Percentiles rank a stretch among this genome's conserved stretches.
phyloP scores from a whole-genome alignment of 108 stramenopile genomes.

The Chaetoceros tenuissimus region DNA sequence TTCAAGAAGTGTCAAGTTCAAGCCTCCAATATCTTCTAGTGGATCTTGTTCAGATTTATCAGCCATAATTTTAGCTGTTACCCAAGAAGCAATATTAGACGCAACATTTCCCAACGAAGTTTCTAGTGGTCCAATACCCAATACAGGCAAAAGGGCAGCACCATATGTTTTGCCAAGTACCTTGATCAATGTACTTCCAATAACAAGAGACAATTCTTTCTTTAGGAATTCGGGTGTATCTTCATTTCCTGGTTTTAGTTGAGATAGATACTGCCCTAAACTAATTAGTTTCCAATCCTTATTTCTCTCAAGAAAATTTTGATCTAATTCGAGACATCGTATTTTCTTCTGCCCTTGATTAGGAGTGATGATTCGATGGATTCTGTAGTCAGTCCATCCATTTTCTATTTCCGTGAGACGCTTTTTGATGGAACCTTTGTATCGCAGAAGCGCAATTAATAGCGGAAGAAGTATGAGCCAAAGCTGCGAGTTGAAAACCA shows the following conservation, averaged over 20 bases:
- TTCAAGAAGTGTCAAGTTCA: conserved; percentile 30
- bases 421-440: too few species aligned
- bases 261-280: conserved; percentile 40
- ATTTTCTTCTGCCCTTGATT: too few species aligned
- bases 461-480: too few species aligned
- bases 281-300: conserved; percentile 26
- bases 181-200: conserved; percentile 21
- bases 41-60: conserved; percentile 14
- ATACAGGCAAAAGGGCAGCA: conserved; percentile 30
- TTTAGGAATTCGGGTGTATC: conserved; percentile 19
- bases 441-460: too few species aligned
- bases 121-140: conserved; percentile 19
- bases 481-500: too few species aligned
- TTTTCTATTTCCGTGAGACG: too few species aligned
- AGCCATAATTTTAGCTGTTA: conserved; percentile 14
- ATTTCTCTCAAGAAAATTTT: too few species aligned
- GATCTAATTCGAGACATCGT: too few species aligned
- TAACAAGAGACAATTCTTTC: conserved; percentile 23
- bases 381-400: too few species aligned
- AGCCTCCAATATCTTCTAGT: conserved; percentile 10
- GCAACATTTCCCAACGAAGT: conserved; percentile 12
- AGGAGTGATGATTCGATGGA: too few species aligned
- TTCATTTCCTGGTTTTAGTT: conserved; percentile 22
- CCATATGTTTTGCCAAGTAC: conserved; percentile 31
- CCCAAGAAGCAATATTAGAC: conserved; percentile 10